A percentile compares a stretch with the other conserved stretches of the same genome.
These are phyloP conservation scores for Sporothrix humicola DNA, from an alignment of 2,329 filamentous ascomycete species.

Conservation along the genomic window DNA sequence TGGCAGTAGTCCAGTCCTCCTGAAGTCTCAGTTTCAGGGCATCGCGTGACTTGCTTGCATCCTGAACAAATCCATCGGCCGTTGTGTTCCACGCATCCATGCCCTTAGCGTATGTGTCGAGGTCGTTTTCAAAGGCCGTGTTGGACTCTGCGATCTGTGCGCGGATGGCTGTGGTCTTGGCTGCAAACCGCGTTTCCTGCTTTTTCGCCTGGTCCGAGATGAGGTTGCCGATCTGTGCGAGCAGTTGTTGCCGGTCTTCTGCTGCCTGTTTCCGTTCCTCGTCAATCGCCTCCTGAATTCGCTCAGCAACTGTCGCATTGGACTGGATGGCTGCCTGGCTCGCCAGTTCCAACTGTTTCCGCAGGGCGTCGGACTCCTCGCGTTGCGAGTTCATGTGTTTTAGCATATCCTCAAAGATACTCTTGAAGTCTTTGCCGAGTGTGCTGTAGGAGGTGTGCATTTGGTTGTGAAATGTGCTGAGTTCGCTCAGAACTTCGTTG, in stretches of 20 bases:
- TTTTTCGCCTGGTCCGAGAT: slow-evolving; percentile 74
- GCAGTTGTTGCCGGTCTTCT: slow-evolving; percentile 73
- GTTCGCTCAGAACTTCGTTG: slow-evolving; percentile 83
- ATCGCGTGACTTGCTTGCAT: slow-evolving; percentile 75
- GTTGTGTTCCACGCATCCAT: slow-evolving; percentile 77
- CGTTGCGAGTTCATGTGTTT: slow-evolving; percentile 77
- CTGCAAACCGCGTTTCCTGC: slow-evolving; percentile 73
- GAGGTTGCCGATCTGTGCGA: slow-evolving; percentile 77
- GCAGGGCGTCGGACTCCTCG: slow-evolving; percentile 73
- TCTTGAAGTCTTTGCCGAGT: slow-evolving; percentile 37
- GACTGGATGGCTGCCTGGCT: slow-evolving; percentile 71
- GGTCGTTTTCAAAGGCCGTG: slow-evolving; percentile 67
- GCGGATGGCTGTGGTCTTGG: slow-evolving; percentile 66
- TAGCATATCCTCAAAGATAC: slow-evolving; percentile 80
- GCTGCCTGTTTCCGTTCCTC: slow-evolving; percentile 77
- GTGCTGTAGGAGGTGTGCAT: slow-evolving; percentile 31
- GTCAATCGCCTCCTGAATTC: slow-evolving; percentile 71
- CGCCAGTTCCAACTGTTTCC: slow-evolving; percentile 72
- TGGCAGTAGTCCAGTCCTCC: slow-evolving; percentile 80
- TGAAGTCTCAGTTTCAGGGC: slow-evolving; percentile 80
- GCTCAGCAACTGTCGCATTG: slow-evolving; percentile 68
- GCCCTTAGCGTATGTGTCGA: slow-evolving; percentile 68
- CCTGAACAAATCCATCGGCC: slow-evolving; percentile 71
- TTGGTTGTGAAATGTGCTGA: slow-evolving; percentile 78
- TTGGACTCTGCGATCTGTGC: slow-evolving; percentile 69